Conservation (phyloP, 2,329 filamentous ascomycete genomes). For the Aspergillus hiratsukae region DNA sequence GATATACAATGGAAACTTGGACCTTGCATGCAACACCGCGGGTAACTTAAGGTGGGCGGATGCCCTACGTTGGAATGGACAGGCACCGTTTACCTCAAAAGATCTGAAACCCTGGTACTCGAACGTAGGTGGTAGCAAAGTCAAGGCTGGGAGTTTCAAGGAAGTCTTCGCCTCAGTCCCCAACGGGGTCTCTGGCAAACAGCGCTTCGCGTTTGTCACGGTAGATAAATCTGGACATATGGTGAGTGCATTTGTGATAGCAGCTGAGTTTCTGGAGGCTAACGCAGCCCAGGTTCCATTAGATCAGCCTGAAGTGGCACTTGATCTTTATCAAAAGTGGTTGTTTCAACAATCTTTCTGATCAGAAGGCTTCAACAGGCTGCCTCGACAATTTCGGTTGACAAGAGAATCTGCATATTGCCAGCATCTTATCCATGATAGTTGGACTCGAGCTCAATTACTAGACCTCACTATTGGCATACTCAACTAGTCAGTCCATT, state of each 20-base stretch:
- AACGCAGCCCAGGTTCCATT: background rate
- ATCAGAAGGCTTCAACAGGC: background rate
- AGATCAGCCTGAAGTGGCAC: slow-evolving; percentile 2
- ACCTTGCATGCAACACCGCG: background rate
- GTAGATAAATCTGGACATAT: slow-evolving; percentile 3
- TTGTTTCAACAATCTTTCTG: background rate
- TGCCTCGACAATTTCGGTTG: background rate
- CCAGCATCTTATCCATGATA: too few species aligned
- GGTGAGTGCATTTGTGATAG: background rate
- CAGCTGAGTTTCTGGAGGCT: background rate
- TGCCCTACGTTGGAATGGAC: background rate
- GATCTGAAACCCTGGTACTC: background rate
- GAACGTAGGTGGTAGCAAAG: background rate
- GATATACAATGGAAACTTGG: background rate
- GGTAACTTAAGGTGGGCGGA: background rate
- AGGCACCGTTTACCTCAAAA: background rate
- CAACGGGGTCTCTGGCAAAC: background rate
- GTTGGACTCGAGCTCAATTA: too few species aligned
- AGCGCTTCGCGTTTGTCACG: slow-evolving; percentile 1
- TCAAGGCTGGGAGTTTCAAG: background rate
- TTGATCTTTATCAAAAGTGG: slow-evolving; percentile 2
- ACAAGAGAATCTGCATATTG: background rate
- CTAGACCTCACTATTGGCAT: too few species aligned
- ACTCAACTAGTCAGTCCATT: too few species aligned
- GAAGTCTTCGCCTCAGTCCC: background rate